Conservation (phyloP, 768 basidiomycete genomes). For the Termitomyces sp. region DNA sequence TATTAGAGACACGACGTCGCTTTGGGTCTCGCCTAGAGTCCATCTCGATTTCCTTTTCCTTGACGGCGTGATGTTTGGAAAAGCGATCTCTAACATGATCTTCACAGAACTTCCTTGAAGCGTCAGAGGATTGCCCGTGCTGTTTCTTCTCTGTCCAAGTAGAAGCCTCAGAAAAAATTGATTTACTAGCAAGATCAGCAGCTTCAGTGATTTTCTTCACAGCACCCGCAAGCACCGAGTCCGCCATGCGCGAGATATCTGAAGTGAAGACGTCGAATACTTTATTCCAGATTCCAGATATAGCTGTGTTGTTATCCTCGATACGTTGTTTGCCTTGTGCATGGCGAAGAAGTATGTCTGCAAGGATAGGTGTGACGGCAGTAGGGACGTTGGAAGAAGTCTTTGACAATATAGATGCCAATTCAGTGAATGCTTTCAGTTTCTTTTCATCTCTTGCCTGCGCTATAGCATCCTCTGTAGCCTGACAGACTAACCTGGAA, state of each 20-base stretch:
- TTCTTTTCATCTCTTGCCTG: constrained; percentile 42
- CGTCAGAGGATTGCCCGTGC: neutral
- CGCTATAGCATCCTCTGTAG: constrained; percentile 35
- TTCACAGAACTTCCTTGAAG: neutral
- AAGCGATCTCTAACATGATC: neutral
- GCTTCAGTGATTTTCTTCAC: constrained; percentile 22
- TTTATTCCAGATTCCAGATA: constrained; percentile 41
- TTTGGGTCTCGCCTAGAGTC: constrained; percentile 16
- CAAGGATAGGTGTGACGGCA: constrained; percentile 38
- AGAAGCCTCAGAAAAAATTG: neutral
- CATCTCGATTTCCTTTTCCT: constrained; percentile 5
- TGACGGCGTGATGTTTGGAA: neutral
- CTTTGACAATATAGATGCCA: constrained; percentile 41
- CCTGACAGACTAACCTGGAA: constrained; percentile 38
- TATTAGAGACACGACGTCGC: constrained; percentile 19
- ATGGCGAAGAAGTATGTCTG: constrained; percentile 36
- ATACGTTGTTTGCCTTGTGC: constrained; percentile 35
- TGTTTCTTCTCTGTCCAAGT: neutral
- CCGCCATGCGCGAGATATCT: constrained; percentile 35
- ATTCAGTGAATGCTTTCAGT: constrained; percentile 40
- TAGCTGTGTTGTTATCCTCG: constrained; percentile 29
- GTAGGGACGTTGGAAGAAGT: constrained; percentile 35
- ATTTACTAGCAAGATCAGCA: constrained; percentile 7
- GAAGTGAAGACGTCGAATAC: constrained; percentile 34
- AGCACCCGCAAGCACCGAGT: constrained; percentile 24